Conservation (phyloP, 148 eudicot species). For the Camellia granthamiana region DNA sequence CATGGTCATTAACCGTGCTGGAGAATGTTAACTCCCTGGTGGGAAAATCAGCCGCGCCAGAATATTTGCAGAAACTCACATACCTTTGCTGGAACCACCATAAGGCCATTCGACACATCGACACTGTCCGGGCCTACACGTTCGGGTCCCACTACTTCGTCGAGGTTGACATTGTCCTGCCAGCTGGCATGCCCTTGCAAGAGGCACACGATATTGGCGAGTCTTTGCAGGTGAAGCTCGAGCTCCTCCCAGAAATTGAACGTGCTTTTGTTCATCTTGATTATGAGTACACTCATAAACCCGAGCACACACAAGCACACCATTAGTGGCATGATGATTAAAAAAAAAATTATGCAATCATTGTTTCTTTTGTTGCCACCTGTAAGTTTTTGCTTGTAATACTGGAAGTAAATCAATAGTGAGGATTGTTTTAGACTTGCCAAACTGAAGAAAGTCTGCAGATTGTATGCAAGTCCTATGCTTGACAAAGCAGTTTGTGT, state of each 20-base stretch:
- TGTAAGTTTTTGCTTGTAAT: neutral
- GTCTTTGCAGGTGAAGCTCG: slow-evolving; percentile 72
- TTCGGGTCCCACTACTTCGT: slow-evolving; percentile 78
- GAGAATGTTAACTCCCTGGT: slow-evolving; percentile 89
- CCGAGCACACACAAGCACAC: slow-evolving; percentile 65
- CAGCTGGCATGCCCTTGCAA: slow-evolving; percentile 65
- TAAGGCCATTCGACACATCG: slow-evolving; percentile 65
- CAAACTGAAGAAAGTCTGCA: no score
- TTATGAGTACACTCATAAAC: slow-evolving; percentile 67
- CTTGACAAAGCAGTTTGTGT: no score
- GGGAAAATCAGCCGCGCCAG: slow-evolving; percentile 90
- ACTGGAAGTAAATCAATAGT: neutral
- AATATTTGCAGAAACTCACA: slow-evolving; percentile 79
- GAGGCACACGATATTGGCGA: slow-evolving; percentile 82
- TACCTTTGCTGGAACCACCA: slow-evolving; percentile 90
- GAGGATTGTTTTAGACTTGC: neutral
- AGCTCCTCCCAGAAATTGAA: slow-evolving; percentile 70
- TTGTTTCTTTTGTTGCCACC: neutral
- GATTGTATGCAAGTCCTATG: no score
- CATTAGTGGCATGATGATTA: neutral
- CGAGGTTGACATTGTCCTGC: slow-evolving; percentile 76
- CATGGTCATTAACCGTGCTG: slow-evolving; percentile 90
- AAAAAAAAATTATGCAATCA: neutral
- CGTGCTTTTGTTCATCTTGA: slow-evolving; percentile 84
- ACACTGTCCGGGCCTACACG: slow-evolving; percentile 73